Conservation (phyloP, 2,329 filamentous ascomycete species). For the Ophiocordyceps camponoti-saundersi region DNA sequence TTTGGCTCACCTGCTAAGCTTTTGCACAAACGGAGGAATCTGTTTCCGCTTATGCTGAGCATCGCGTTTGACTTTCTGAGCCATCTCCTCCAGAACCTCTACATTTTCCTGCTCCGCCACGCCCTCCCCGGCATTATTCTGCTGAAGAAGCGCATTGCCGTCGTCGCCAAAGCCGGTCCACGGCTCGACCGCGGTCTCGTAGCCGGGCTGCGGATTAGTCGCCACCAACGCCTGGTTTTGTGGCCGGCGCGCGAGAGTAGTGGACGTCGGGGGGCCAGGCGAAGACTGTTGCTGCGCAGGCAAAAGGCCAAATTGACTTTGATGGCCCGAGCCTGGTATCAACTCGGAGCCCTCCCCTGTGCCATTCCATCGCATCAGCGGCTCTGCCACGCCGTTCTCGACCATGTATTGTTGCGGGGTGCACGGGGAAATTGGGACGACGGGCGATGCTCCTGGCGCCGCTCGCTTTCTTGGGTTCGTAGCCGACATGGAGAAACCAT, state of each 20-base stretch:
- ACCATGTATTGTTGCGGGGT: conserved; percentile 29
- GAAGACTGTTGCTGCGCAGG: conserved; percentile 17
- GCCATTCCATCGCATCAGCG: conserved; percentile 28
- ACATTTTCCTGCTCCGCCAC: conserved; percentile 48
- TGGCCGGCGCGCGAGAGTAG: conserved; percentile 33
- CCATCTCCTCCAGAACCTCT: conserved; percentile 63
- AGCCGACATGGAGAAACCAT: conserved; percentile 23
- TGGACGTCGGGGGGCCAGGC: conserved; percentile 19
- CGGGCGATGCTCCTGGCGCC: conserved; percentile 54
- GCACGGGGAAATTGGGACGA: conserved; percentile 24
- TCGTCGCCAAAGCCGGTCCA: conserved; percentile 27
- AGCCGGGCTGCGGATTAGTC: conserved; percentile 18
- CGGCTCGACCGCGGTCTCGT: conserved; percentile 21
- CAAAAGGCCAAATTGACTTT: conserved; percentile 22
- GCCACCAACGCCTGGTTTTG: conserved; percentile 33
- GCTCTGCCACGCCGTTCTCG: conserved; percentile 27
- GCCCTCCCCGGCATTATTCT: conserved; percentile 17
- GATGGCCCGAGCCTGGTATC: conserved; percentile 16
- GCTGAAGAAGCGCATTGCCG: conserved; percentile 14
- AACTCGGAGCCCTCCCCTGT: conserved; percentile 18
- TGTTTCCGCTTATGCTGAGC: conserved; percentile 82
- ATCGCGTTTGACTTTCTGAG: conserved; percentile 69
- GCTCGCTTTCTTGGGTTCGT: conserved; percentile 51
- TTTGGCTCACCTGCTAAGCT: conserved; percentile 69
- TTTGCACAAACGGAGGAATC: conserved; percentile 95